Evolutionary conservation across 148 eudicot genomes (phyloP).

Genomic region (Heliamphora exappendiculata): DNA sequence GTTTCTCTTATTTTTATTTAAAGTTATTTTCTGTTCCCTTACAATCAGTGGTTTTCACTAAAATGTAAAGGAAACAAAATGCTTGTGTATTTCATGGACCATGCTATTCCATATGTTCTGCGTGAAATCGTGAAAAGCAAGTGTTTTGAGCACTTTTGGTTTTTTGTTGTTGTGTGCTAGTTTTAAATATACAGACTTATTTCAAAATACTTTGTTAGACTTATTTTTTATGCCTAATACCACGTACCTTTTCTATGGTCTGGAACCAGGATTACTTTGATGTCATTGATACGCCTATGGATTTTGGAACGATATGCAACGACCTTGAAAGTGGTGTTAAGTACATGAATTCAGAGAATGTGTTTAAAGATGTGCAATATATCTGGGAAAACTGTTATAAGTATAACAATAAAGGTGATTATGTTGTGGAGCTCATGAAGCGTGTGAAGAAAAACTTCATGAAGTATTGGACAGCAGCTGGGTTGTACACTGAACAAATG

Average conservation of each 20-base stretch:
- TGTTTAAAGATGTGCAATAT: slow-evolving; percentile 68
- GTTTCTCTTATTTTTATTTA: background rate
- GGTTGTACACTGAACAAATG: slow-evolving; percentile 53
- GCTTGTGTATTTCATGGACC: background rate
- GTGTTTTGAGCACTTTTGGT: background rate
- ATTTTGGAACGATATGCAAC: slow-evolving; percentile 76
- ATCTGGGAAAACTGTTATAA: slow-evolving; percentile 89
- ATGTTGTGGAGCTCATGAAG: slow-evolving; percentile 88
- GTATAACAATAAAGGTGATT: slow-evolving; percentile 90
- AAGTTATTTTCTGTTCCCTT: background rate
- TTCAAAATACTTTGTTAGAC: background rate
- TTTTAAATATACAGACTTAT: background rate
- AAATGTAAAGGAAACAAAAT: background rate
- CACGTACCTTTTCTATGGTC: background rate
- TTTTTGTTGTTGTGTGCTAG: background rate
- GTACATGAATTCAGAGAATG: slow-evolving; percentile 75
- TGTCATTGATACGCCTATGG: slow-evolving; percentile 93
- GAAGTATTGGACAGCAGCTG: slow-evolving; percentile 80
- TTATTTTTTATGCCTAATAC: background rate
- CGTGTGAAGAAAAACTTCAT: slow-evolving; percentile 79
- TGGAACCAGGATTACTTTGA: slow-evolving; percentile 80
- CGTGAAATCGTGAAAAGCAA: background rate
- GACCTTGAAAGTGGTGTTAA: slow-evolving; percentile 81
- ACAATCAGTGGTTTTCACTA: background rate
- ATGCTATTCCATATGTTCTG: background rate